Evolutionary conservation across 1,139 yeast genomes (phyloP).

Genomic region (Suhomyces anneliseae): DNA sequence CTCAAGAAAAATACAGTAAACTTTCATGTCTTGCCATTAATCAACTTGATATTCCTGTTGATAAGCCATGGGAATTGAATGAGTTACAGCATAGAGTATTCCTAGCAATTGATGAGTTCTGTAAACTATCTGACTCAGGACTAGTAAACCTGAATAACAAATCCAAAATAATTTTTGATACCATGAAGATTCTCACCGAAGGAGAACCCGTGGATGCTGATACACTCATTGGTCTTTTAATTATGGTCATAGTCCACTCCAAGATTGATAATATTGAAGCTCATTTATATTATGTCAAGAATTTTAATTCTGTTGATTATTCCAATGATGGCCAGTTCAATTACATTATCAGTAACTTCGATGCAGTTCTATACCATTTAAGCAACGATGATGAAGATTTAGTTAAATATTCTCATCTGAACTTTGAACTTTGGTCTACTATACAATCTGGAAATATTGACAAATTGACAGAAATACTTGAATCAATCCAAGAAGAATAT

Average conservation of each 20-base stretch:
- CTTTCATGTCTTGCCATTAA: constrained; percentile 62
- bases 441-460: constrained; percentile 39
- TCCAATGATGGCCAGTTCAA: constrained; percentile 38
- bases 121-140: constrained; percentile 47
- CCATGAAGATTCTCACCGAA: constrained; percentile 53
- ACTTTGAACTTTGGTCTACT: constrained; percentile 55
- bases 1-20: constrained; percentile 37
- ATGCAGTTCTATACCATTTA: constrained; percentile 74
- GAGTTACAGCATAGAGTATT: constrained; percentile 49
- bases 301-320: constrained; percentile 46
- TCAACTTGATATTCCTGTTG: constrained; percentile 64
- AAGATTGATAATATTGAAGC: constrained; percentile 58
- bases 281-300: constrained; percentile 64
- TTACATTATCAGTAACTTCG: constrained; percentile 68
- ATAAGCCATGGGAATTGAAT: constrained; percentile 40
- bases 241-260: constrained; percentile 70
- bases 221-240: constrained; percentile 67
- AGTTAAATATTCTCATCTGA: constrained; percentile 43
- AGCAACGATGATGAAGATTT: constrained; percentile 39
- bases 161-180: constrained; percentile 50
- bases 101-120: constrained; percentile 56
- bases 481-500: constrained; percentile 13
- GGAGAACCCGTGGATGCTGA: constrained; percentile 68
- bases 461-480: constrained; percentile 22
- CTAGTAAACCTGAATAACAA: constrained; percentile 54